Evolutionary conservation across 2,329 filamentous ascomycete species (phyloP), one percentile per base, ranked within the genome.

Genomic region (Trichoderma arundinaceum): DNA sequence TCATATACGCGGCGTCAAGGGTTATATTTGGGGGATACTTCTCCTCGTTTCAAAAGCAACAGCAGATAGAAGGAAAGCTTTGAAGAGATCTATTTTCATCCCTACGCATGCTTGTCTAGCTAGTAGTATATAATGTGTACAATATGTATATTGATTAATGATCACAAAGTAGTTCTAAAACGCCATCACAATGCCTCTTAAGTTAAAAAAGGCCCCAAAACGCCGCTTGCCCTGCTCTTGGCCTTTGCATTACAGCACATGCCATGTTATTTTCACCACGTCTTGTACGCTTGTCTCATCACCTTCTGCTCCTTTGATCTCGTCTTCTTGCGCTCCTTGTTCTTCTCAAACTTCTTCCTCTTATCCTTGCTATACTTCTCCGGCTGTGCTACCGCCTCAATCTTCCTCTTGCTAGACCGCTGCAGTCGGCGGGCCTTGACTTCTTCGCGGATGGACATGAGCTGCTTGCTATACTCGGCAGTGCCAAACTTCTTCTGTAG

Each of bases 401-500:
- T 92, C 78, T 92, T 92, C 73, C 95, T 86, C 86, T 99, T 99
- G 69, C 84, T 87, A 62, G 90, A 87, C 69, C 96, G 83, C 72
- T 88, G 86, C 74, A 92, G 87, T 70, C 95, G 84, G 72, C 90
- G 87, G 69, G 85, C 84, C 73, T 86, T 86, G n/a, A 95, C 88
- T 15, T 84, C 85, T 60, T 90, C 88, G 67, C 92, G 87, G 7
- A 96, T 92, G 46, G 85, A 84, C 44, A 91, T 78, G 73, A 98
- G 82, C 52, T 89, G 84, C 63, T 84, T 83, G n/a, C 94, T 88
- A 78, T 94, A 99, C 68, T 87, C 87, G 1, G 88, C 86, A 1
- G 90, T 92, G 46, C 94, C 95, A 59, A 97, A 83, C 74, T 91
- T 93, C 80, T 89, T 90, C 80, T 97, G 93, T 66, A 99, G 76